Evolutionary conservation across 2,329 filamentous ascomycete genomes (phyloP).

Genomic region (Lecanicillium sp.): DNA sequence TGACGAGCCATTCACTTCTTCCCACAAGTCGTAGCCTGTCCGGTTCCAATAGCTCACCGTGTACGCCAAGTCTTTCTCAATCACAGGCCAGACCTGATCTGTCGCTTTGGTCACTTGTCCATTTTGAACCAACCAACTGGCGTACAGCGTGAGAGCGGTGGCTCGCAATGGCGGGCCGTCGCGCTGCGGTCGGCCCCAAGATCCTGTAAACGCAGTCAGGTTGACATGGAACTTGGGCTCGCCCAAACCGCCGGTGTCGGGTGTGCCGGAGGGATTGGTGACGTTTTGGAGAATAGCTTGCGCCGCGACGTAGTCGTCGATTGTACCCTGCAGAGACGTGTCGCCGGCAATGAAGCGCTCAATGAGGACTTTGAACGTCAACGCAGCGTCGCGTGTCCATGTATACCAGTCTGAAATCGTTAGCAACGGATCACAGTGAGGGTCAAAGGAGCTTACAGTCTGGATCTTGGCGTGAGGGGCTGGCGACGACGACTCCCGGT

Average conservation of each 20-base stretch:
- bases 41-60: conserved; percentile 63
- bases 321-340: conserved; percentile 52
- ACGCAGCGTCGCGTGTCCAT: conserved; percentile 67
- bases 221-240: conserved; percentile 69
- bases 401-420: conserved; percentile 58
- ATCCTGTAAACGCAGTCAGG: conserved; percentile 51
- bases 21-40: conserved; percentile 71
- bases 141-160: conserved; percentile 63
- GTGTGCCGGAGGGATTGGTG: conserved; percentile 59
- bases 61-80: conserved; percentile 68
- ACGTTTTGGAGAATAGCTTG: conserved; percentile 60
- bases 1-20: conserved; percentile 66
- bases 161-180: conserved; percentile 73
- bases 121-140: conserved; percentile 61
- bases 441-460: conserved; percentile 37
- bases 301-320: conserved; percentile 59
- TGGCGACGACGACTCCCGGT: conserved; percentile 50
- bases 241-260: conserved; percentile 47
- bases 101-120: conserved; percentile 50
- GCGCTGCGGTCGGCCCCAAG: conserved; percentile 71
- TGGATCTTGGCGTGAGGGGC: conserved; percentile 43
- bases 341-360: too few relatives aligned
- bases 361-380: conserved; percentile 49
- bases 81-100: conserved; percentile 60
- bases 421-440: neutral